Percentiles rank a stretch among this genome's conserved stretches.
phyloP scores from a whole-genome alignment of 2,329 filamentous ascomycete genomes.

The Colletotrichum sp. region DNA sequence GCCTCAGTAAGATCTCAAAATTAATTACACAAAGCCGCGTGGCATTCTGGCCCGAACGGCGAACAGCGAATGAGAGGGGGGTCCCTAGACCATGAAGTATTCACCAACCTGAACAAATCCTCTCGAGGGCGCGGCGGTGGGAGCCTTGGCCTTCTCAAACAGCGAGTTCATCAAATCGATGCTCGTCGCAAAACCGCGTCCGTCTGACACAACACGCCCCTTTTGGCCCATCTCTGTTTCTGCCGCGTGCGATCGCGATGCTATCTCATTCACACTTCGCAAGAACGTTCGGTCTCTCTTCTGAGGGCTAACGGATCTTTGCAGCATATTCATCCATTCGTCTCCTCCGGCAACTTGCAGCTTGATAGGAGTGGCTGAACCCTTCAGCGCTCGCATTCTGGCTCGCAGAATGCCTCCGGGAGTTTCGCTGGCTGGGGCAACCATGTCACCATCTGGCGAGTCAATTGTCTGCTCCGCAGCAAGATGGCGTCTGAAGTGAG shows the following conservation, averaged over 20 bases:
- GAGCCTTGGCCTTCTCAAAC: constrained; percentile 75
- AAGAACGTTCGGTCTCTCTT: constrained; percentile 87
- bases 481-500: constrained; percentile 74
- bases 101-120: constrained; percentile 90
- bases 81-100: constrained; percentile 32
- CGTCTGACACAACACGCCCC: constrained; percentile 44
- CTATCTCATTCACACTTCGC: constrained; percentile 59
- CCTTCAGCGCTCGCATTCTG: constrained; percentile 67
- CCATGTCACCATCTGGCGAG: constrained; percentile 57
- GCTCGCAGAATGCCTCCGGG: constrained; percentile 68
- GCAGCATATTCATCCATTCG: constrained; percentile 93
- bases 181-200: constrained; percentile 79
- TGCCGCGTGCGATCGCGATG: constrained; percentile 39
- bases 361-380: constrained; percentile 61
- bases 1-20: constrained; percentile 38
- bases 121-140: constrained; percentile 57
- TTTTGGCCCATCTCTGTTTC: constrained; percentile 35
- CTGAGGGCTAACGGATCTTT: constrained; percentile 90
- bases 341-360: constrained; percentile 72
- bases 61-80: constrained; percentile 6
- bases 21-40: constrained; percentile 34
- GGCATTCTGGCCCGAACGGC: not conserved
- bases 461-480: constrained; percentile 71
- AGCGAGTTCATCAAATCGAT: constrained; percentile 97
- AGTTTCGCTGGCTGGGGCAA: constrained; percentile 51